Base-by-base conservation (phyloP, 2,329 filamentous ascomycete genomes). In the Arthrobotrys musiformis region DNA sequence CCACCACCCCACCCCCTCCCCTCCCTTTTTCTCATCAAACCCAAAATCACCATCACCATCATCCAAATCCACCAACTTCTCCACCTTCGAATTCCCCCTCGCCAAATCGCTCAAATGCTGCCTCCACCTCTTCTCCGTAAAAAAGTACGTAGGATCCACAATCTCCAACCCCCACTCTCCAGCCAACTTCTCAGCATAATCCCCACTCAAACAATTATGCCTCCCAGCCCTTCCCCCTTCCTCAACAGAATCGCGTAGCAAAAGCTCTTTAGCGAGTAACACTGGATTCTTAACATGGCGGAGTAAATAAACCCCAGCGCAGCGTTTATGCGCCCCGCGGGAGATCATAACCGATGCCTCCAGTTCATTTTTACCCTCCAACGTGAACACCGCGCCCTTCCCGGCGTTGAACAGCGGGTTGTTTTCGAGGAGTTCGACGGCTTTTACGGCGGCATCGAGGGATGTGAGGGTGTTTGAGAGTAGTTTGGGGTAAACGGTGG, bases 291-390 rank as follows among this genome's bases (percentile, higher is more conserved):
- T 90, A n/a, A 95, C 91, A 46, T 86, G 88, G 4, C 86, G 87
- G 13, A 97, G 83, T 2, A 92, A 88, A 84, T 92, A 92, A 4
- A 93, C 89, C 2, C 92, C 92, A 0, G 92, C 91, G 15, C 90
- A 93, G 37, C 92, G 88, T 85, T 97, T 97, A 44, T 89, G 87
- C 70, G 86, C 86, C 0, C 90, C 91, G 28, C 87, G 86, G 1
- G 91, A 92, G 0, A 96, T 91, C 93, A 97, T 97, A 62, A 97
- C 88, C 7, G 90, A 92, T 0, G 92, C 92, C 84, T 97, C 93
- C 78, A 97, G 89, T 84, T 97, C 92, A 82, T 94, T 93, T 78
- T 90, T 88, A 17, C 93, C 94, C 79, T 91, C 90, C 61, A 90
- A 89, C 0, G 93, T 97, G 83, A 96, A 97, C 19, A 97, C 93